Evolutionary conservation across 1,284 basidiomycete species (phyloP), one percentile per base, ranked within the genome.

Genomic region (Polyporus tsugae): DNA sequence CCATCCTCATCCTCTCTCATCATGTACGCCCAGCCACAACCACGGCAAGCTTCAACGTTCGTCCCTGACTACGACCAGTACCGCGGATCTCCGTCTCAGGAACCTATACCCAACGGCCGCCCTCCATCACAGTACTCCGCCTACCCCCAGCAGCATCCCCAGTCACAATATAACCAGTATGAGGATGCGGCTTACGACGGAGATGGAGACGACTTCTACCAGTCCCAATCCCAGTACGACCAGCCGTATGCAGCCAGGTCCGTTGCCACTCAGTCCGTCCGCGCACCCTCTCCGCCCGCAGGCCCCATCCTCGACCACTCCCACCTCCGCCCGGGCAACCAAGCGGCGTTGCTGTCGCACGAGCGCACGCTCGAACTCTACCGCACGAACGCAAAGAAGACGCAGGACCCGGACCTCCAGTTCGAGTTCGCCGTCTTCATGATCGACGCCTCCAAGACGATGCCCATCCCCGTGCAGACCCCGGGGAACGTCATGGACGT

Each of bases 361-460:
- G 95, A 96, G 80, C 95, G 95, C 74, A 99, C 97, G 3, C 90
- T 99, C 69, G 96, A 98, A 80, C 91, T 98, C 67, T 99, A 99
- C 84, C 93, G 98, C 55, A 90, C 93, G 60, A 99, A 99, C 79
- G 97, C 97, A 35, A 98, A 98, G 84, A 99, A 99, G 84, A 98
- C 96, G 0, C 96, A 98, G 83, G 96, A 99, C 80, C 97, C 97
- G 0, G 95, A 98, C 78, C 85, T 98, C 68, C 97, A 97, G 79
- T 99, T 97, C 83, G 97, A 99, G 81, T 97, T 99, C 75, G 95
- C 97, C 63, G 95, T 97, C 17, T 99, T 99, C 84, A 97, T 98
- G 94, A 93, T 99, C 76, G 98, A 99, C 78, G 95, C 97, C 42
- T 92, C 94, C 65, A 97, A 97, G 81, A 90, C 91, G 1, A 88